Conservation (phyloP, 2,329 filamentous ascomycete species). For the Ophiostoma himal-ulmi region DNA sequence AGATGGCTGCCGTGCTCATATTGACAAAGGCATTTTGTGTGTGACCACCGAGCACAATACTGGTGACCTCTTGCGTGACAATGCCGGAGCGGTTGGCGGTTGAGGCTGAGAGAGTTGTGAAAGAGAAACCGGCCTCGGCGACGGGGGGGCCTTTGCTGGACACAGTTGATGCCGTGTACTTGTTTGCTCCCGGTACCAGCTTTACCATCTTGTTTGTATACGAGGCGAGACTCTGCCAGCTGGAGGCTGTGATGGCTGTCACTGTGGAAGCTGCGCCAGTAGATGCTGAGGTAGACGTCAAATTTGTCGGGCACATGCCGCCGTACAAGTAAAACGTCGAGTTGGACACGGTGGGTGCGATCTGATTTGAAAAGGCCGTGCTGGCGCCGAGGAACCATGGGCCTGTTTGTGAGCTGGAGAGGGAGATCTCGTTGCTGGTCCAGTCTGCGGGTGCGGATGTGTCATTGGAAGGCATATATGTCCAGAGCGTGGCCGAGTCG, state of each 20-base stretch:
- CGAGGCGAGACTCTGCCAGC: conserved; percentile 62
- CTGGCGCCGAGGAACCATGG: conserved; percentile 51
- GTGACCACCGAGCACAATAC: conserved; percentile 79
- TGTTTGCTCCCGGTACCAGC: conserved; percentile 44
- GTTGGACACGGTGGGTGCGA: conserved; percentile 47
- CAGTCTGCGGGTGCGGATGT: conserved; percentile 11
- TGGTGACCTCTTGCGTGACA: conserved; percentile 67
- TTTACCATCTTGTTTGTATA: conserved; percentile 78
- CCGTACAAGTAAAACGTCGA: conserved; percentile 70
- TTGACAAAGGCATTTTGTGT: conserved; percentile 81
- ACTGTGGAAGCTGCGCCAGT: conserved; percentile 29
- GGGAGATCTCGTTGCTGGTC: conserved; percentile 12
- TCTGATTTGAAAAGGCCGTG: conserved; percentile 61
- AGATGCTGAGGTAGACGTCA: conserved; percentile 29
- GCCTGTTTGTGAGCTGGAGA: conserved; percentile 25
- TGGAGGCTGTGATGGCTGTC: conserved; percentile 32
- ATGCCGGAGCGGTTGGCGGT: conserved; percentile 57
- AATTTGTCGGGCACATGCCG: conserved; percentile 67
- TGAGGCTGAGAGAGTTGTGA: conserved; percentile 67
- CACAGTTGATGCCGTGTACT: conserved; percentile 38
- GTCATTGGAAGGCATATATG: conserved; percentile 40
- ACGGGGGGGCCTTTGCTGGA: conserved; percentile 57
- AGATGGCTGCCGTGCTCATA: conserved; percentile 85
- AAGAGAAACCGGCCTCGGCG: conserved; percentile 78
- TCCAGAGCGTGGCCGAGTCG: conserved; percentile 53